A percentile compares a stretch with the other conserved stretches of the same genome.
Conservation (phyloP, 2,329 filamentous ascomycete species). For the Hirsutella thompsonii region DNA sequence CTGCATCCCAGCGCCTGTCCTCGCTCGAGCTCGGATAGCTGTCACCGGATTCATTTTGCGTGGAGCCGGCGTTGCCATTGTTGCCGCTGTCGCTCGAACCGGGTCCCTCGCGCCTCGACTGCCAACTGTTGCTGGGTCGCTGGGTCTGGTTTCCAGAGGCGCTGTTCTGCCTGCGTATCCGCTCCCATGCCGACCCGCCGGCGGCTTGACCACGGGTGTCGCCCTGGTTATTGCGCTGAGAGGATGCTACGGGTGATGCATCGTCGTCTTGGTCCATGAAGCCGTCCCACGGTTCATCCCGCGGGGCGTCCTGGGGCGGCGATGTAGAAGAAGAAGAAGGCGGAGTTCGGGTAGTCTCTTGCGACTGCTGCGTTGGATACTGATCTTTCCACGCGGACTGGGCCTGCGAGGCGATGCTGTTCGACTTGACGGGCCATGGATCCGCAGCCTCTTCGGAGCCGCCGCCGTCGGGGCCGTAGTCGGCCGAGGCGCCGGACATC, state of each 20-base stretch:
- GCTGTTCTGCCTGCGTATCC: conserved; percentile 23
- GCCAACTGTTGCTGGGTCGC: conserved; percentile 9
- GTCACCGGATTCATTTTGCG: conserved; percentile 8
- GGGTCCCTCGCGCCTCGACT: conserved; percentile 3
- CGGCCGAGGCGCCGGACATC: too few relatives aligned
- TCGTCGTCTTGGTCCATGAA: too few relatives aligned
- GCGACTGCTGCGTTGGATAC: conserved; percentile 4
- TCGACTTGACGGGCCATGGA: not conserved
- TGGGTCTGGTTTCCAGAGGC: conserved; percentile 11
- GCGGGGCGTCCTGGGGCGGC: not conserved
- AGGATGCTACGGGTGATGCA: not conserved
- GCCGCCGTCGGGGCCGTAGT: too few relatives aligned
- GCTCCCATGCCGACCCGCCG: conserved; percentile 29
- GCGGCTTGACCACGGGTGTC: conserved; percentile 2
- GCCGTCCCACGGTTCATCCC: too few relatives aligned
- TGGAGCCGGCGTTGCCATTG: conserved; percentile 11
- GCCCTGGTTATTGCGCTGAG: conserved; percentile 6
- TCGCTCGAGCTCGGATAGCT: conserved; percentile 20
- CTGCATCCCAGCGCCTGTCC: conserved; percentile 23
- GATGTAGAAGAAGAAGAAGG: too few relatives aligned
- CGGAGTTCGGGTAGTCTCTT: not conserved
- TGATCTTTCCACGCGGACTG: conserved; percentile 7
- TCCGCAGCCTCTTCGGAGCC: not conserved
- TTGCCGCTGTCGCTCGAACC: conserved; percentile 10
- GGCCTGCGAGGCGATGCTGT: not conserved